phyloP scores from a whole-genome alignment of 257 asterid species.

The Forsythia viridissima region DNA sequence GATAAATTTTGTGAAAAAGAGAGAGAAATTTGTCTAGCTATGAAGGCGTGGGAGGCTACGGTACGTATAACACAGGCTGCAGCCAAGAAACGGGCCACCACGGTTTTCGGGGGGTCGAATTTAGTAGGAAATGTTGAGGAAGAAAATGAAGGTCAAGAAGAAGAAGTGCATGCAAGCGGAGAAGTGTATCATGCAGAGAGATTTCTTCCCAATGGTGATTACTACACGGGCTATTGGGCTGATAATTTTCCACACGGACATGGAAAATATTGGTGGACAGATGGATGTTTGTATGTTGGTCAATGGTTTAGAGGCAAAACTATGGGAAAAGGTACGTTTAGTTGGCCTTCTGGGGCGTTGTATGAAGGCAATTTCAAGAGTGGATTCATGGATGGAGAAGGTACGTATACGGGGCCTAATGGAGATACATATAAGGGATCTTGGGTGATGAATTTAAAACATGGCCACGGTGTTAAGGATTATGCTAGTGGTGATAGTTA shows the following conservation, averaged over 20 bases:
- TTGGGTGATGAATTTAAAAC: slow-evolving; percentile 87
- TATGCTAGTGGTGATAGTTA: slow-evolving; percentile 70
- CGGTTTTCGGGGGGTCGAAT: slow-evolving; percentile 63
- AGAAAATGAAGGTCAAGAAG: slow-evolving; percentile 42
- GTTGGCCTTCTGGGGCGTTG: slow-evolving; percentile 87
- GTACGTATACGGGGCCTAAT: slow-evolving; percentile 59
- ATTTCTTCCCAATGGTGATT: slow-evolving; percentile 83
- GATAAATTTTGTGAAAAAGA: not conserved
- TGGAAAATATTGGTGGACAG: slow-evolving; percentile 95
- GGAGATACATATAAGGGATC: slow-evolving; percentile 67
- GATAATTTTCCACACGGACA: slow-evolving; percentile 79
- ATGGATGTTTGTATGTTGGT: slow-evolving; percentile 88
- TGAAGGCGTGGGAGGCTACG: slow-evolving; percentile 99
- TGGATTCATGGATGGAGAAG: slow-evolving; percentile 98
- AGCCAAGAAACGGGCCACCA: slow-evolving; percentile 84
- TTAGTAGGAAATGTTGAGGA: slow-evolving; percentile 42
- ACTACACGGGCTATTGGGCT: slow-evolving; percentile 76
- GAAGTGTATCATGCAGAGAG: slow-evolving; percentile 73
- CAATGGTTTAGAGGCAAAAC: slow-evolving; percentile 84
- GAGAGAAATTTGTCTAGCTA: slow-evolving; percentile 25
- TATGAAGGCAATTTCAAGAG: slow-evolving; percentile 85
- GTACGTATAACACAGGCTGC: slow-evolving; percentile 85
- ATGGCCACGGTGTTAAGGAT: slow-evolving; percentile 68
- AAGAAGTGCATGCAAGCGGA: slow-evolving; percentile 48
- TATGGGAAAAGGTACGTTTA: slow-evolving; percentile 72